Base-by-base conservation (phyloP, 129 eudicot genomes). In the Flaveria robusta region DNA sequence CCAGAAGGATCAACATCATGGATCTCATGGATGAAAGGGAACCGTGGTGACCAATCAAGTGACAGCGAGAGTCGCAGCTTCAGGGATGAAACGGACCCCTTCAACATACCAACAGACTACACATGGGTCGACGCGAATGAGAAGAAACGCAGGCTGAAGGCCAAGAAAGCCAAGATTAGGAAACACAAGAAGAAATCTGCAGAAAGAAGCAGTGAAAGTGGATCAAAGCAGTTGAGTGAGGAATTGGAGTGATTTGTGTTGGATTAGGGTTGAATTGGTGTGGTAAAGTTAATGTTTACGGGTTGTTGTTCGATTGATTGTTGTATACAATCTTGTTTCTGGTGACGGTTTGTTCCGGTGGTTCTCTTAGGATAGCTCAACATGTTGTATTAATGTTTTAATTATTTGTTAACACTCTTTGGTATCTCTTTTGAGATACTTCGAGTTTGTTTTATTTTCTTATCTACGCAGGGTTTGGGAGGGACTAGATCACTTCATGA, bases 1-100 rank as follows among this genome's bases (percentile, higher is more conserved):
- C 81, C 96, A 11, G 94, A 84, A 78, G 86, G 87, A 31, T 90
- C 96, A 14, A 42, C 85, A 23, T 93, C 98, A 68, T 93, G 98
- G 98, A 88, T 90, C 26, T 93, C 98, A 55, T 93, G 98, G 98
- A 90, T 93, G 98, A 90, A 78, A 81, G 94, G 94, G 31, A 87
- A 81, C 77, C 89, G 81, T 7, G 91, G 92, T 7, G 95, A 74
- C 62, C 95, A 83, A 60, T 90, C 92, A 43, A 91, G 92, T 31
- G 97, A 91, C 29, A 74, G 90, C 54, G 92, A 88, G 66, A 62
- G 81, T 77, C 93, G 85, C 37, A 84, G 96, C 79, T 88, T 82
- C 72, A 83, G 83, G 78, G 93, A 90, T 24, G 97, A 93, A 46
- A 45, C 72, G 2, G 92, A 91, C 74, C 97, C 97, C 16, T 91